Percentiles rank a stretch among this genome's conserved stretches.
Evolutionary conservation across 768 basidiomycete genomes (phyloP).

Genomic region (Leccinellum albellum): DNA sequence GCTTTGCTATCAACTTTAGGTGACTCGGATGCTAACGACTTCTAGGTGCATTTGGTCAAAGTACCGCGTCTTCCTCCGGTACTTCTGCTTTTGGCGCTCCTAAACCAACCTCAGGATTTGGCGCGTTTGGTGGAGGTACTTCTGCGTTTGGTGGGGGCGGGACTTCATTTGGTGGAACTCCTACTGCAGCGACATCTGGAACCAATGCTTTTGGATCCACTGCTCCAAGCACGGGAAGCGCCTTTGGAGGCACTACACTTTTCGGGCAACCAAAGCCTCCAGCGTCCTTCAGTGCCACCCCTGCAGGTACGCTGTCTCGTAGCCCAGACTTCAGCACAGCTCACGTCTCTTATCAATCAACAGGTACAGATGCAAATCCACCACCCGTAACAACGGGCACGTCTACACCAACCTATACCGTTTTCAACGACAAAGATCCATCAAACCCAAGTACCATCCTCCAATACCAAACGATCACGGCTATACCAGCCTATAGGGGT

Average conservation of each 20-base stretch:
- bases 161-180: slow-evolving; percentile 39
- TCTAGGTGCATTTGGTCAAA: slow-evolving; percentile 41
- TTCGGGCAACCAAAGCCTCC: slow-evolving; percentile 57
- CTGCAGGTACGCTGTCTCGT: slow-evolving; percentile 28
- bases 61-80: slow-evolving; percentile 34
- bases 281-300: slow-evolving; percentile 40
- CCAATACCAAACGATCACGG: slow-evolving; percentile 80
- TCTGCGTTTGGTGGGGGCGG: slow-evolving; percentile 46
- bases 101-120: slow-evolving; percentile 74
- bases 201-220: slow-evolving; percentile 35
- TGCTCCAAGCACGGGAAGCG: slow-evolving; percentile 26
- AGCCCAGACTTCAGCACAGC: not conserved
- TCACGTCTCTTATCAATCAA: slow-evolving; percentile 21
- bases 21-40: slow-evolving; percentile 2
- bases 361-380: slow-evolving; percentile 35
- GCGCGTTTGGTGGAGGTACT: slow-evolving; percentile 63
- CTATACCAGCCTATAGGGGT: slow-evolving; percentile 73
- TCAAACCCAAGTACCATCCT: slow-evolving; percentile 42
- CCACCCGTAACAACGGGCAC: slow-evolving; percentile 69
- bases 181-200: slow-evolving; percentile 30
- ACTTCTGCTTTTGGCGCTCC: slow-evolving; percentile 56
- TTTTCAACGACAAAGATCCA: slow-evolving; percentile 64
- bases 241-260: slow-evolving; percentile 46
- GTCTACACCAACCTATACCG: slow-evolving; percentile 57
- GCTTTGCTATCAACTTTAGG: not conserved